These are phyloP conservation scores for Neurospora hispaniola DNA, from an alignment of 495 filamentous ascomycete genomes.

Conservation along the genomic window DNA sequence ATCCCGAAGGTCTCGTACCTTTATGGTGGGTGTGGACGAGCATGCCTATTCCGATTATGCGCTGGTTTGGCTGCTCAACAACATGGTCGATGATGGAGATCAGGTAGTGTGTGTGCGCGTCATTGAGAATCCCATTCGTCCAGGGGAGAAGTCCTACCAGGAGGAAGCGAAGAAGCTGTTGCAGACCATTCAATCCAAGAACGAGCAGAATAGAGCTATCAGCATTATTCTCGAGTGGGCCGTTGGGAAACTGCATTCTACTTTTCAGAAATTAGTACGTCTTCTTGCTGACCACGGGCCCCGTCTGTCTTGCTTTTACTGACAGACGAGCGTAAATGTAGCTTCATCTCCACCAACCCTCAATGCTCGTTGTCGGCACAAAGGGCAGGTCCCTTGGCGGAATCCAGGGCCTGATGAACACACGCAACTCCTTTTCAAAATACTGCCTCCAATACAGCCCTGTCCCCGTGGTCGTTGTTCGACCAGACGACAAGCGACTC, in stretches of 20 bases:
- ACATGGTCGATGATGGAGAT: constrained; percentile 93
- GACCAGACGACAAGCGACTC: constrained; percentile 77
- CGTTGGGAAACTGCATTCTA: constrained; percentile 82
- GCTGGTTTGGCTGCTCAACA: constrained; percentile 86
- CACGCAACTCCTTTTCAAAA: constrained; percentile 79
- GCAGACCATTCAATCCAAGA: constrained; percentile 74
- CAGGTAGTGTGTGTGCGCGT: constrained; percentile 91
- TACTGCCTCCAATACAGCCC: constrained; percentile 95
- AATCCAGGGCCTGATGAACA: constrained; percentile 76
- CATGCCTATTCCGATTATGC: constrained; percentile 95
- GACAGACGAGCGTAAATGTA: constrained; percentile 19
- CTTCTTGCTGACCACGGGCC: background rate
- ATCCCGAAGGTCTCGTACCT: constrained; percentile 75
- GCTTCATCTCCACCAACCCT: constrained; percentile 92
- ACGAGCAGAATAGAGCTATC: constrained; percentile 74
- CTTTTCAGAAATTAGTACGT: constrained; percentile 85
- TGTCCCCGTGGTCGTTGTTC: constrained; percentile 92
- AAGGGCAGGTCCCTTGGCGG: constrained; percentile 78
- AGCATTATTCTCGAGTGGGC: constrained; percentile 82
- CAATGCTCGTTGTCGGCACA: constrained; percentile 91
- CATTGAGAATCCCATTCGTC: constrained; percentile 73
- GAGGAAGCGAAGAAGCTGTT: constrained; percentile 67
- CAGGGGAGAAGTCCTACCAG: constrained; percentile 67
- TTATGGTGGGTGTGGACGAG: constrained; percentile 88
- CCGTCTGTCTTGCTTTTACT: background rate